Evolutionary conservation across 495 filamentous ascomycete genomes (phyloP).

Genomic region (Hypomontagnella submonticulosa): DNA sequence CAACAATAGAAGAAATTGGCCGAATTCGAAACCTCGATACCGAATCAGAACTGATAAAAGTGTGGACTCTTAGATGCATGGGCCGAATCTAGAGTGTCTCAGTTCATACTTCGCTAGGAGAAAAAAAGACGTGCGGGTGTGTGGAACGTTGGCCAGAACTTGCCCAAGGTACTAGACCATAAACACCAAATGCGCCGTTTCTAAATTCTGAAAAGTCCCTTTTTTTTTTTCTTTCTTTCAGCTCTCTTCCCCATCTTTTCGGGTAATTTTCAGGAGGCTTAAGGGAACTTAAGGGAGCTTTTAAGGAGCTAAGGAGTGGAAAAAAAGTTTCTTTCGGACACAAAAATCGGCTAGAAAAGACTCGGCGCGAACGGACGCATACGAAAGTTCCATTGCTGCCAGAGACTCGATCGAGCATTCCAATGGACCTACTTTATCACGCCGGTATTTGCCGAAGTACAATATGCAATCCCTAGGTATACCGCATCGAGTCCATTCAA

Average conservation of each 20-base stretch:
- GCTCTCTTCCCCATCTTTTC: conserved; percentile 11
- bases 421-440: conserved; percentile 3
- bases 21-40: conserved; percentile 32
- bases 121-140: conserved; percentile 12
- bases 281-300: too few relatives aligned
- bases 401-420: conserved; percentile 19
- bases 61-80: conserved; percentile 29
- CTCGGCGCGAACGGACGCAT: conserved; percentile 32
- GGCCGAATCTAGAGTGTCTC: conserved; percentile 42
- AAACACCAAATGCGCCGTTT: conserved; percentile 22
- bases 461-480: neutral
- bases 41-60: conserved; percentile 35
- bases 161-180: conserved; percentile 40
- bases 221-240: conserved; percentile 19
- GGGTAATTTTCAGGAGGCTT: conserved; percentile 15
- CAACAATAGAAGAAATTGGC: conserved; percentile 13
- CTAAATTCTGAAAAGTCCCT: conserved; percentile 9
- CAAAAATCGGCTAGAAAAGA: conserved; percentile 12
- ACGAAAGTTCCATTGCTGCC: conserved; percentile 22
- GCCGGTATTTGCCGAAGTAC: neutral
- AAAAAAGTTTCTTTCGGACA: conserved; percentile 32
- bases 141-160: conserved; percentile 30
- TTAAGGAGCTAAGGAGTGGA: neutral
- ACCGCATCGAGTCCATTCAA: conserved; percentile 1
- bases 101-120: conserved; percentile 28